Evolutionary conservation across 75 land plant genomes (phyloP).

Genomic region (Gnetum montanum): DNA sequence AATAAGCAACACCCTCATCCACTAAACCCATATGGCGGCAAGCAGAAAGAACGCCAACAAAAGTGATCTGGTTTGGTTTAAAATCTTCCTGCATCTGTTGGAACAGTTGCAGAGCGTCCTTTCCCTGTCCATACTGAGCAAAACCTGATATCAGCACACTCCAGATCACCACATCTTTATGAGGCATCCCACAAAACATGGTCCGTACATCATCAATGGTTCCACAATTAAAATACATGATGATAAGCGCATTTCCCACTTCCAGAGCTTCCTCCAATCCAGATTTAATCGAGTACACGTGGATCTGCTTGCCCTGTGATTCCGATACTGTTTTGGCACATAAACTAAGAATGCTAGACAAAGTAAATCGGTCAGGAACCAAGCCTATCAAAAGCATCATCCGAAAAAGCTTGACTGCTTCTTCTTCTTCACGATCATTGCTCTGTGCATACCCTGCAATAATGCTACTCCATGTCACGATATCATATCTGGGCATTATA

Average conservation of each 20-base stretch:
- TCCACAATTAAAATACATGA: slow-evolving; percentile 20
- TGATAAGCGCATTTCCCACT: slow-evolving; percentile 13
- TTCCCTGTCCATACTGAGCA: slow-evolving; percentile 8
- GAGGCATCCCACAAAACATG: slow-evolving; percentile 15
- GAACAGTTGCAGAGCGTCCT: slow-evolving; percentile 10
- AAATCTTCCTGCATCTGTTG: background rate
- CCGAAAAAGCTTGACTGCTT: slow-evolving; percentile 12
- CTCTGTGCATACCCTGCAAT: slow-evolving; percentile 27
- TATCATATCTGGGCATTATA: slow-evolving; percentile 19
- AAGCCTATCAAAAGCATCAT: slow-evolving; percentile 22
- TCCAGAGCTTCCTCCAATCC: slow-evolving; percentile 10
- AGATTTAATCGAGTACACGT: slow-evolving; percentile 7
- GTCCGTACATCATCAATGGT: slow-evolving; percentile 10
- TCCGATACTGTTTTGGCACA: slow-evolving; percentile 7
- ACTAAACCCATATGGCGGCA: background rate
- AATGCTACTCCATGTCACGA: slow-evolving; percentile 27
- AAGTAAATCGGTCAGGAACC: slow-evolving; percentile 21
- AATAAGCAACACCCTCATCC: background rate
- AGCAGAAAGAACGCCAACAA: background rate
- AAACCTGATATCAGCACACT: slow-evolving; percentile 17
- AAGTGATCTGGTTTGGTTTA: background rate
- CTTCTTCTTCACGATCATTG: background rate
- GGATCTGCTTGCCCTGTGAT: slow-evolving; percentile 9
- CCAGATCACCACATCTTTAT: slow-evolving; percentile 21
- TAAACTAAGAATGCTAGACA: slow-evolving; percentile 20